Base-by-base conservation (phyloP, 1,139 yeast genomes). In the Lodderomyces orthopsilosis region DNA sequence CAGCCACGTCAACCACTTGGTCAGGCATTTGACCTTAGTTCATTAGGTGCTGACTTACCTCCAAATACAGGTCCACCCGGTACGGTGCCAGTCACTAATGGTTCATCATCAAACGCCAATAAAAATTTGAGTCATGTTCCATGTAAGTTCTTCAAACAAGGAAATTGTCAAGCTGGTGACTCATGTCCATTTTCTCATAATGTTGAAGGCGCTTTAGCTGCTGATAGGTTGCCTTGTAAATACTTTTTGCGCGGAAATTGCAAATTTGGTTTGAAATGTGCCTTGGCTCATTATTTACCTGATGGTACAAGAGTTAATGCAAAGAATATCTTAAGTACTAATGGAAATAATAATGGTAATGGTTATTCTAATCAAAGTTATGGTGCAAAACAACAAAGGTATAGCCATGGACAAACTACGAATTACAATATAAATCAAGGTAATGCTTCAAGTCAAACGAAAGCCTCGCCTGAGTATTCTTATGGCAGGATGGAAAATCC, bases 211-310 rank as follows among this genome's bases (percentile, higher is more conserved):
- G 63, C 77, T 14, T 68, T 75, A 35, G 74, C 72, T 21, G 76
- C 76, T 26, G 90, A 84, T 48, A 79, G 78, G 49, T 76, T 85
- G 26, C 95, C 95, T 7, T 91, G 98, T 73, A 90, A 89, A 69
- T 91, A 90, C 62, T 91, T 88, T 62, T 94, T 86, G 57, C 87
- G 87, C 66, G 98, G 98, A 10, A 89, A 89, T 60, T 91, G 98
- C 64, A 90, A 89, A 63, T 91, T 91, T 65, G 98, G 98, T 2
- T 69, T 80, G 44, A 90, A 88, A 59, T 91, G 98, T 69, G 97
- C 96, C 1, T 77, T 91, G 60, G 95, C 95, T 17, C 98, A 91
- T 65, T 77, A 86, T 47, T 65, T 87, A 35, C 94, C 96, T 1
- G 95, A 90, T 58, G 97, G 96, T 0, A 79, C 90, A n/a, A 68